Conservation (phyloP, 2,329 filamentous ascomycete genomes). For the Rachicladosporium sp. region DNA sequence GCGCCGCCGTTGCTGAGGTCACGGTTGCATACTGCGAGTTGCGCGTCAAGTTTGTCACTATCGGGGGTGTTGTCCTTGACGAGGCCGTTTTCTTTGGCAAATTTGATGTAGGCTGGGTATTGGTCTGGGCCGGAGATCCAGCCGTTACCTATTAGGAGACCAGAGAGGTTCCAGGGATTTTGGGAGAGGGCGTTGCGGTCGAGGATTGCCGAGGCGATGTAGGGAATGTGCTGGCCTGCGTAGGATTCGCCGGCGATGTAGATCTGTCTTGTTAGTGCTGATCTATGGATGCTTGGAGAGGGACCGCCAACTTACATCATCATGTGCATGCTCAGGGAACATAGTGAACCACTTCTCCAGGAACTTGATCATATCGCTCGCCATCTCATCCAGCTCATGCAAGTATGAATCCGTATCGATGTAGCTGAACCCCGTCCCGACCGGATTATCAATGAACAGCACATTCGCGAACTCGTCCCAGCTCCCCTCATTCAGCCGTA, state of each 20-base stretch:
- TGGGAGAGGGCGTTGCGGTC: slow-evolving; percentile 54
- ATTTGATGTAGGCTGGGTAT: slow-evolving; percentile 76
- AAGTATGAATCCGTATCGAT: slow-evolving; percentile 81
- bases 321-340: slow-evolving; percentile 82
- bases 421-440: slow-evolving; percentile 93
- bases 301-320: slow-evolving; percentile 60
- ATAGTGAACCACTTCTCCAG: slow-evolving; percentile 81
- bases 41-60: slow-evolving; percentile 45
- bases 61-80: slow-evolving; percentile 53
- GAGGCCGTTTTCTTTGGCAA: slow-evolving; percentile 63
- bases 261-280: slow-evolving; percentile 42
- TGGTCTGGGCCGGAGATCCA: slow-evolving; percentile 91
- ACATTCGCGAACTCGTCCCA: slow-evolving; percentile 98
- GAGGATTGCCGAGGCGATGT: slow-evolving; percentile 84
- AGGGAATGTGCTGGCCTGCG: slow-evolving; percentile 92
- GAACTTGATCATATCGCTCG: slow-evolving; percentile 74
- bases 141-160: slow-evolving; percentile 88
- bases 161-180: slow-evolving; percentile 63
- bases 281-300: background rate
- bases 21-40: background rate
- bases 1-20: slow-evolving; percentile 42
- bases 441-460: slow-evolving; percentile 92
- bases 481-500: slow-evolving; percentile 80
- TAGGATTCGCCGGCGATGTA: slow-evolving; percentile 95
- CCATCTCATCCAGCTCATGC: slow-evolving; percentile 78